Evolutionary conservation across 495 filamentous ascomycete species (phyloP).

Genomic region (Neurospora sp.): DNA sequence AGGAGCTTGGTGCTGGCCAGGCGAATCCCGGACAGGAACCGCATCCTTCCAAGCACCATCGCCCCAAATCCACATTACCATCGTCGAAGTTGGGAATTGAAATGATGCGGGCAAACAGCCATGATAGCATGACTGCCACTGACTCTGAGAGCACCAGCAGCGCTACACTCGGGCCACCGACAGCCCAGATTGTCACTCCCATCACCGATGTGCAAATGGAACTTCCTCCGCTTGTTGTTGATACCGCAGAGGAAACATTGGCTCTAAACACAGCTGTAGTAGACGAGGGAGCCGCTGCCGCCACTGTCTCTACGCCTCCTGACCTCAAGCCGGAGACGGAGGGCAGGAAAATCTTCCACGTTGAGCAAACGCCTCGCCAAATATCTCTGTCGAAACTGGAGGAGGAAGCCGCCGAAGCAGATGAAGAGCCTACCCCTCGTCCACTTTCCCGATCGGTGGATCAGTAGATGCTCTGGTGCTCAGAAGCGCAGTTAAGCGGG

Average conservation of each 20-base stretch:
- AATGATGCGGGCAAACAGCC: conserved; percentile 93
- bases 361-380: conserved; percentile 24
- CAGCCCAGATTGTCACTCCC: conserved; percentile 32
- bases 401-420: conserved; percentile 2
- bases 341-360: background rate
- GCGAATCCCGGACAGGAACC: conserved; percentile 31
- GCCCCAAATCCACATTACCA: conserved; percentile 31
- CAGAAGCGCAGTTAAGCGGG: background rate
- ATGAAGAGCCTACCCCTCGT: conserved; percentile 24
- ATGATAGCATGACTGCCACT: conserved; percentile 60
- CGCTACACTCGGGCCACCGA: conserved; percentile 19
- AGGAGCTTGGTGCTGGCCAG: conserved; percentile 59
- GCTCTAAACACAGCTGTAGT: background rate
- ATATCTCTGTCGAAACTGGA: background rate
- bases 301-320: conserved; percentile 19
- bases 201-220: conserved; percentile 19
- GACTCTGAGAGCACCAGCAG: conserved; percentile 26
- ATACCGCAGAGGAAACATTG: background rate
- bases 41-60: conserved; percentile 29
- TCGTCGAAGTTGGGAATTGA: conserved; percentile 81
- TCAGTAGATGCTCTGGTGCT: background rate
- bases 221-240: conserved; percentile 4
- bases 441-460: conserved; percentile 8
- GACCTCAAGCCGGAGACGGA: background rate
- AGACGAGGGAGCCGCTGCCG: conserved; percentile 13